phyloP scores from a whole-genome alignment of 2,329 filamentous ascomycete genomes.

The Fusarium siculi region DNA sequence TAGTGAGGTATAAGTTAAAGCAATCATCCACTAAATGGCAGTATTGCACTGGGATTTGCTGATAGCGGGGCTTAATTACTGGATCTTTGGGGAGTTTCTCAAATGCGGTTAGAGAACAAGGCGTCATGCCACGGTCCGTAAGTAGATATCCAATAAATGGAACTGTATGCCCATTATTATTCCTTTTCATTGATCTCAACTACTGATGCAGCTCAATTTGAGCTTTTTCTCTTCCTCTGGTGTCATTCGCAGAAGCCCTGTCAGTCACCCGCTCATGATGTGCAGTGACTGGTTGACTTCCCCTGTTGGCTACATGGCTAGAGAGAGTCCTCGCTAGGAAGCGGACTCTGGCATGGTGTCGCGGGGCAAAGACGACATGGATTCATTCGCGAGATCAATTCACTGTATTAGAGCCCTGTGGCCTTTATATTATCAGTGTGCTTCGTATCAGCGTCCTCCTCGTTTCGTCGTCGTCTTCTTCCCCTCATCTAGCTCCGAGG shows the following conservation, averaged over 20 bases:
- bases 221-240: fast-evolving
- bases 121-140: fast-evolving
- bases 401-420: fast-evolving
- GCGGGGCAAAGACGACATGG: fast-evolving
- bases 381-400: not conserved
- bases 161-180: fast-evolving
- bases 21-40: not conserved
- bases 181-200: not conserved
- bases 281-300: fast-evolving
- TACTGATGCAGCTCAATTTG: too few species aligned
- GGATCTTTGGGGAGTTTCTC: not conserved
- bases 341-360: fast-evolving
- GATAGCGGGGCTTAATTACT: too few species aligned
- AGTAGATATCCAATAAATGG: not conserved
- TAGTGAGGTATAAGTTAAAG: not conserved
- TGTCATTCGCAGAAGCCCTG: fast-evolving
- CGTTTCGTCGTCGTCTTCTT: not conserved
- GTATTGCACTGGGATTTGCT: not conserved
- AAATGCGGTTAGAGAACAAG: not conserved
- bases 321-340: not conserved
- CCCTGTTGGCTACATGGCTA: not conserved
- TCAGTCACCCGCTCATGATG: fast-evolving
- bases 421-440: fast-evolving
- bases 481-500: fast-evolving
- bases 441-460: too few species aligned